Percentiles rank a stretch among this genome's conserved stretches.
Conservation (phyloP, 495 filamentous ascomycete genomes). For the Penicillium desertorum region DNA sequence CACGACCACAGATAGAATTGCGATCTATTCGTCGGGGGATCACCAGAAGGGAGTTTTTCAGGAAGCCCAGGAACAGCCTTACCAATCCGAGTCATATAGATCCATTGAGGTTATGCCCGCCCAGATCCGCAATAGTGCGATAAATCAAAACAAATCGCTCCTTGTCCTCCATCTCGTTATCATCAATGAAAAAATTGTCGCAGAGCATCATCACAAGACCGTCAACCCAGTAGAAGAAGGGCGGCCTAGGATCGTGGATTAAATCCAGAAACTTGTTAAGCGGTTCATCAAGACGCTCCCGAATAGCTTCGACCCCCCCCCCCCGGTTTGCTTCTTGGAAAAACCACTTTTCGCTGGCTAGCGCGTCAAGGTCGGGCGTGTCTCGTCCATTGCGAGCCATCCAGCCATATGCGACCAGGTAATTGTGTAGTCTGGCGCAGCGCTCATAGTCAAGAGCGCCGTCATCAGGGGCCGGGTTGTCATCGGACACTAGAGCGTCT, state of each 20-base stretch:
- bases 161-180: conserved; percentile 18
- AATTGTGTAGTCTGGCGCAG: conserved; percentile 46
- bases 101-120: conserved; percentile 29
- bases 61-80: conserved; percentile 19
- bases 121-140: conserved; percentile 8
- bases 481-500: conserved; percentile 28
- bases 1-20: conserved; percentile 19
- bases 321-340: neutral
- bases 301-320: conserved; percentile 15
- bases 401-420: conserved; percentile 38
- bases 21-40: conserved; percentile 5
- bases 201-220: conserved; percentile 8
- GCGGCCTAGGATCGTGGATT: conserved; percentile 18
- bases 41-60: conserved; percentile 1
- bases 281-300: conserved; percentile 24
- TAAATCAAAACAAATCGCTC: conserved; percentile 26
- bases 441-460: conserved; percentile 35
- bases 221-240: conserved; percentile 29
- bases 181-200: conserved; percentile 16
- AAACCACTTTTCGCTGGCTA: conserved; percentile 11
- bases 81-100: conserved; percentile 30
- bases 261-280: conserved; percentile 30
- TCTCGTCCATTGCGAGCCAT: conserved; percentile 22
- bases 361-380: conserved; percentile 16
- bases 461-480: conserved; percentile 31